Evolutionary conservation across 257 asterid species (phyloP).

Genomic region (Solanum gracilifrons): DNA sequence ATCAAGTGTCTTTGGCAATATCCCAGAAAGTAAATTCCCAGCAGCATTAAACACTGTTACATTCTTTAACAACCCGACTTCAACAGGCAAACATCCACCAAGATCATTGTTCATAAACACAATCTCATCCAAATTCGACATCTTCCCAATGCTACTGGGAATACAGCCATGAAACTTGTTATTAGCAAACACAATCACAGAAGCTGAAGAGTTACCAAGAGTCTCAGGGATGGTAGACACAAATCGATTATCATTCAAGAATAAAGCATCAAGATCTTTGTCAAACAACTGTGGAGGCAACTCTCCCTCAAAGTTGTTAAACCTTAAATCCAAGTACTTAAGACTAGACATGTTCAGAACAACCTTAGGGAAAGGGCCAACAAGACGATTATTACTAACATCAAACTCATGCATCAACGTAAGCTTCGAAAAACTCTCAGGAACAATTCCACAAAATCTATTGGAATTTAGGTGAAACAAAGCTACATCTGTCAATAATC

Average conservation of each 20-base stretch:
- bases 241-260: constrained; percentile 22
- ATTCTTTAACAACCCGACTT: constrained; percentile 11
- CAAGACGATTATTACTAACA: constrained; percentile 21
- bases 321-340: constrained; percentile 25
- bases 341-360: constrained; percentile 9
- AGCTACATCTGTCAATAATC: constrained; percentile 19
- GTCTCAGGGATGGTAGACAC: constrained; percentile 14
- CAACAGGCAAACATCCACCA: constrained; percentile 12
- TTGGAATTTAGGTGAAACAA: constrained; percentile 27
- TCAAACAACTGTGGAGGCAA: constrained; percentile 14
- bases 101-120: background rate
- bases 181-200: constrained; percentile 22
- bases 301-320: constrained; percentile 18
- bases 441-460: constrained; percentile 25
- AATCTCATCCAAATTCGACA: constrained; percentile 21
- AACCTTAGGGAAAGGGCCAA: constrained; percentile 18
- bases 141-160: constrained; percentile 20
- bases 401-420: constrained; percentile 17
- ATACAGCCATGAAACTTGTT: constrained; percentile 27
- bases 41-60: constrained; percentile 7
- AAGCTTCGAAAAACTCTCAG: constrained; percentile 15
- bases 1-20: constrained; percentile 10
- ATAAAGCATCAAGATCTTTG: constrained; percentile 23
- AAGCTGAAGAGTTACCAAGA: constrained; percentile 23
- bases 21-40: constrained; percentile 12